A percentile compares a stretch with the other conserved stretches of the same genome.
Conservation (phyloP, 139 green algal species). For the Auxenochlorella protothecoides region DNA sequence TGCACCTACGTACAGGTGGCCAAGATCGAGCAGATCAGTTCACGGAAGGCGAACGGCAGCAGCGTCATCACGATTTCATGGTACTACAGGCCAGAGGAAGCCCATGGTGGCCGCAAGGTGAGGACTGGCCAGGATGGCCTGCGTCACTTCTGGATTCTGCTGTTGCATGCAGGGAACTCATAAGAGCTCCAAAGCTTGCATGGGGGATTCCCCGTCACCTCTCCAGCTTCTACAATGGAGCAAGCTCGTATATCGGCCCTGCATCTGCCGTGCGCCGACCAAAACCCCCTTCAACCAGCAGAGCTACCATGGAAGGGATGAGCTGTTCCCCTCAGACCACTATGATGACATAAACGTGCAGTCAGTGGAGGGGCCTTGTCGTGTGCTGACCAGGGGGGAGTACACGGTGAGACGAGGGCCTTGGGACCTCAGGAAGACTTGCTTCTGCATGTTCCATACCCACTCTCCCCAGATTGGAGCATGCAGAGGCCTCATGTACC, state of each 20-base stretch:
- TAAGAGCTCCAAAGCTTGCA: not conserved
- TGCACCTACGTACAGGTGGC: slow-evolving; percentile 1
- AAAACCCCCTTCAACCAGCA: not conserved
- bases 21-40: slow-evolving; percentile 11
- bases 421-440: not conserved
- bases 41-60: not conserved
- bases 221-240: not conserved
- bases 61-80: slow-evolving; percentile 40
- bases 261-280: no score
- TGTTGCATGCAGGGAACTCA: not conserved
- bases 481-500: no score
- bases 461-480: no score
- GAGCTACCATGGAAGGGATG: slow-evolving; percentile 21
- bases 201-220: not conserved
- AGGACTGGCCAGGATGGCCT: not conserved
- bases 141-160: not conserved
- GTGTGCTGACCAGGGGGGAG: not conserved
- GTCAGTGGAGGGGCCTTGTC: not conserved
- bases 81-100: slow-evolving; percentile 79
- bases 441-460: no score
- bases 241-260: no score
- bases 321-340: slow-evolving; percentile 68
- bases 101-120: slow-evolving; percentile 51
- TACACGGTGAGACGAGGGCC: not conserved
- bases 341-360: slow-evolving; percentile 12